Evolutionary conservation across 805 yeast species (phyloP), one percentile per base, ranked within the genome.

Genomic region (Candida ulmi): DNA sequence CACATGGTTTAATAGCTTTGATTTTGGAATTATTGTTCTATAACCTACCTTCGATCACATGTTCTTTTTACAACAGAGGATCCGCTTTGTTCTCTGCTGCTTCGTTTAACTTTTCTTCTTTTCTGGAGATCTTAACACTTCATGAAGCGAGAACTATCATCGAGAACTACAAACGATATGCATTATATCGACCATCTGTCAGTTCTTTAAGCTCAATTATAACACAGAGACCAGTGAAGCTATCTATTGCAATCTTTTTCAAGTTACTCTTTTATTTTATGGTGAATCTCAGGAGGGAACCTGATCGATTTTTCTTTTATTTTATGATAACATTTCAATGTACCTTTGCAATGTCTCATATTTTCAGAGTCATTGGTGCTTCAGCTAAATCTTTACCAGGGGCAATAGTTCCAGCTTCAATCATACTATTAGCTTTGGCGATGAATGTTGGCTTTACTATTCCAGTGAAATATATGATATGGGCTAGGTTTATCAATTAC

Each of bases 111-210:
- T 74, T 78, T 48, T 63, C 77, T 12, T 74, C 79, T 13, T 51
- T 77, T 33, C 61, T 76, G 47, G 84, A 78, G 57, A 68, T 78
- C 39, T 63, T 74, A 58, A 51, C 76, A 1, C 52, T 76, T 21
- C 78, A 65, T 52, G 83, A 77, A 55, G 72, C 80, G 3, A 60
- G 62, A 33, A 74, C 80, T 35, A 76, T 85, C 45, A 71, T 82
- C 21, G 74, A 73, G 50, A 84, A 85, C 53, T 95, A 85, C 55
- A 78, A 80, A 52, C 71, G 72, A 36, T 85, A 80, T 50, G 78
- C 87, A 0, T 70, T 84, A 42, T 86, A 82, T 56, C 78, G 79
- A 42, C 88, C 90, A 3, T 71, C 87, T 12, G 78, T 86, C 3
- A 91, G 83, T 52, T 83, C 87, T 1, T 48, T 84, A 4, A 80